A percentile compares a stretch with the other conserved stretches of the same genome.
Evolutionary conservation across 768 basidiomycete species (phyloP).

Genomic region (Lactarius evosmus): DNA sequence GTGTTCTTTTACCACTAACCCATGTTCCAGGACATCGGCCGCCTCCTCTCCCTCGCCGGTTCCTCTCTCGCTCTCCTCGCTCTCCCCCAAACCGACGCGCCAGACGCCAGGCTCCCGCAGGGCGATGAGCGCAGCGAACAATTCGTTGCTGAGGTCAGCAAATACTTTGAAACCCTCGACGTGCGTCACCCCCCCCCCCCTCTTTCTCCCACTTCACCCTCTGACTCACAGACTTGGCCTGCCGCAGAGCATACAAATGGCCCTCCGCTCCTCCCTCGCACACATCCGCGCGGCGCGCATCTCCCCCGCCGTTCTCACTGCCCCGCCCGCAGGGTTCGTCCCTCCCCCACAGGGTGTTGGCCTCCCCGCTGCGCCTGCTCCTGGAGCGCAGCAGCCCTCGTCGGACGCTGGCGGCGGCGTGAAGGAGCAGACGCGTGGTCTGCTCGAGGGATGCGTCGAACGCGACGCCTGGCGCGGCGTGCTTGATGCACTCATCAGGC

Average conservation of each 20-base stretch:
- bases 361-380: constrained; percentile 41
- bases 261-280: constrained; percentile 73
- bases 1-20: neutral
- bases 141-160: constrained; percentile 80
- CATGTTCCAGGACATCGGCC: constrained; percentile 63
- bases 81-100: constrained; percentile 75
- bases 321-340: constrained; percentile 66
- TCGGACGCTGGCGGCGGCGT: constrained; percentile 21
- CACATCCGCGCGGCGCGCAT: constrained; percentile 80
- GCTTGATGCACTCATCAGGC: constrained; percentile 54
- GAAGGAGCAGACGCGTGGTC: constrained; percentile 47
- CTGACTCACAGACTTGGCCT: constrained; percentile 12
- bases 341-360: constrained; percentile 79
- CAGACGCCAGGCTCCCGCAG: constrained; percentile 65
- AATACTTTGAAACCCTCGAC: constrained; percentile 81
- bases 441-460: constrained; percentile 42
- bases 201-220: neutral
- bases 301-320: constrained; percentile 84
- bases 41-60: constrained; percentile 69
- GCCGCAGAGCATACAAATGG: constrained; percentile 65
- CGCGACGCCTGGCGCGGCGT: constrained; percentile 76
- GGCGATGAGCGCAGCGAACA: constrained; percentile 83
- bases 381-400: neutral
- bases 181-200: constrained; percentile 39
- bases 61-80: constrained; percentile 77